phyloP scores from a whole-genome alignment of 2,329 filamentous ascomycete species.

The Epichloe festucae region DNA sequence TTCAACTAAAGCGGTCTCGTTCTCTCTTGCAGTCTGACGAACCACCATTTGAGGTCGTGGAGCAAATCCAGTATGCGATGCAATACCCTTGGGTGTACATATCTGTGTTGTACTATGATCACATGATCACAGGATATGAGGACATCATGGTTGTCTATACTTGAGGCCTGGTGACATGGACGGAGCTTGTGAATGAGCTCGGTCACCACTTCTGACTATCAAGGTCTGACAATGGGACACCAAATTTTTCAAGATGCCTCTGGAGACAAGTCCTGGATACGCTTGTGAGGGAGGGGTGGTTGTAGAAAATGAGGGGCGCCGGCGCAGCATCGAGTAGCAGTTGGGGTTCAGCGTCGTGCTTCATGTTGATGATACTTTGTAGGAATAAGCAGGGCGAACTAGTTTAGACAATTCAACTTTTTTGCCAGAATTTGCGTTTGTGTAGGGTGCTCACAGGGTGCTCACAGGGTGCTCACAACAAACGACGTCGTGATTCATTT shows the following conservation, averaged over 20 bases:
- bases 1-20: conserved; percentile 31
- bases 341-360: conserved; percentile 1
- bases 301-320: background rate
- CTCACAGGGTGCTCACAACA: no score
- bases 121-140: background rate
- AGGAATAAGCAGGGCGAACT: background rate
- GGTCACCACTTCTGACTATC: background rate
- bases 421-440: background rate
- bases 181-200: background rate
- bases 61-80: background rate
- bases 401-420: background rate
- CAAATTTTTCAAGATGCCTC: background rate
- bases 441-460: no score
- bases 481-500: no score
- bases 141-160: background rate
- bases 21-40: background rate
- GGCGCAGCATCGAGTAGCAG: background rate
- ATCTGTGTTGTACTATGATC: conserved; percentile 7
- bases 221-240: background rate
- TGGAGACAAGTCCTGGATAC: background rate
- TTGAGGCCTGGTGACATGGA: background rate
- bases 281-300: background rate
- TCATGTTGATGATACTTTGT: background rate
- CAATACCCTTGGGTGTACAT: background rate
- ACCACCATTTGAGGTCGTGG: background rate